These are phyloP conservation scores for Thielaviopsis populi DNA, from an alignment of 2,329 filamentous ascomycete genomes.

Conservation along the genomic window DNA sequence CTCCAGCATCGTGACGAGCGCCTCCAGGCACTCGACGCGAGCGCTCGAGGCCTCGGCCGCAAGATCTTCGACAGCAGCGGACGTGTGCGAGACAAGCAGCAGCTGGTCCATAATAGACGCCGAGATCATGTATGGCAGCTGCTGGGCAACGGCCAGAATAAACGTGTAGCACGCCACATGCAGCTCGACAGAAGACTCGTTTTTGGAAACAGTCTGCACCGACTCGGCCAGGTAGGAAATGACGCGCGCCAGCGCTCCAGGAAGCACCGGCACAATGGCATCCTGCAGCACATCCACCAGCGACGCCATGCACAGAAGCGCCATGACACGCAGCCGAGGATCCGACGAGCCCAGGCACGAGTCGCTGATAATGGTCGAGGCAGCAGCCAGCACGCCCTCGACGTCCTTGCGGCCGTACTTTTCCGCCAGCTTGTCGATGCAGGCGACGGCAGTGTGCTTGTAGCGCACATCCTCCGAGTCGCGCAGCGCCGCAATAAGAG, in stretches of 20 bases:
- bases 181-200: conserved; percentile 43
- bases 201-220: conserved; percentile 30
- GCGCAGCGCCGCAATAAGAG: conserved; percentile 60
- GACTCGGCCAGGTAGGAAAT: conserved; percentile 56
- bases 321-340: conserved; percentile 59
- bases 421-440: conserved; percentile 83
- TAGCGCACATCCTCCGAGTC: conserved; percentile 57
- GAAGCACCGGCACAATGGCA: conserved; percentile 69
- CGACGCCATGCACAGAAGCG: conserved; percentile 77
- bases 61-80: conserved; percentile 43
- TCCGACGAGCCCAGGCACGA: conserved; percentile 64
- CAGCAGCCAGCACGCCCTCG: conserved; percentile 58
- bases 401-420: conserved; percentile 90
- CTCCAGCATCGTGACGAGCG: conserved; percentile 64
- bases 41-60: conserved; percentile 48
- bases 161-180: conserved; percentile 75
- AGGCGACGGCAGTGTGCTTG: conserved; percentile 74
- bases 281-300: conserved; percentile 79
- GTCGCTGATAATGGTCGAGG: conserved; percentile 59
- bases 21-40: conserved; percentile 52
- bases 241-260: conserved; percentile 55
- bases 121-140: conserved; percentile 81
- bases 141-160: conserved; percentile 61
- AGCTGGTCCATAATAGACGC: conserved; percentile 57
- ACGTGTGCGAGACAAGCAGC: conserved; percentile 55